Percentiles rank a stretch among this genome's conserved stretches.
Evolutionary conservation across 2,329 filamentous ascomycete species (phyloP).

Genomic region (Pseudogymnoascus sp.): DNA sequence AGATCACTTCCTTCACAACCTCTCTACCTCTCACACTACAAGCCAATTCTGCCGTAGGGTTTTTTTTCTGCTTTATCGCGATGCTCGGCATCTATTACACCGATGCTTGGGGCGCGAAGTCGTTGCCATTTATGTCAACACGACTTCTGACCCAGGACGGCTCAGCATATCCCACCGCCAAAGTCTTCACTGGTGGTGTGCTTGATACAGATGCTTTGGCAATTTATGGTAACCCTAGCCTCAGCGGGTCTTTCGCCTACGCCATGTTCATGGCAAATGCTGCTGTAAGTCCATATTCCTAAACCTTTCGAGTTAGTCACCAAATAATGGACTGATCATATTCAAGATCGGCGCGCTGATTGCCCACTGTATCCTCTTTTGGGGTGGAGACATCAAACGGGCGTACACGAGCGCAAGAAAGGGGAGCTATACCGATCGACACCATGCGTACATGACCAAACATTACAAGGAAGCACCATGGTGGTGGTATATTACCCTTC

Average conservation of each 20-base stretch:
- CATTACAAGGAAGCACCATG: constrained; percentile 38
- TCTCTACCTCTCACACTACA: constrained; percentile 47
- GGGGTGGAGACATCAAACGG: constrained; percentile 43
- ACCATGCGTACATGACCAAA: constrained; percentile 40
- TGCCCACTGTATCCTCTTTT: constrained; percentile 46
- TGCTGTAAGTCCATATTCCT: constrained; percentile 35
- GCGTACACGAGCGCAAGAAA: constrained; percentile 41
- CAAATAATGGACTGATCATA: constrained; percentile 7
- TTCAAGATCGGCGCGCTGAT: constrained; percentile 48
- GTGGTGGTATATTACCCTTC: constrained; percentile 36
- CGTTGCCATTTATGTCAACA: constrained; percentile 38
- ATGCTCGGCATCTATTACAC: constrained; percentile 42
- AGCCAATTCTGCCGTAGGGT: constrained; percentile 39
- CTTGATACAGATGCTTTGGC: constrained; percentile 37
- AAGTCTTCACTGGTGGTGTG: constrained; percentile 34
- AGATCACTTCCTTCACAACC: constrained; percentile 48
- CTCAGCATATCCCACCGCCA: constrained; percentile 35
- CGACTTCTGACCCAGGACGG: constrained; percentile 33
- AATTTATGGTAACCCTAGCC: constrained; percentile 38
- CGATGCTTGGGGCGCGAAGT: constrained; percentile 35
- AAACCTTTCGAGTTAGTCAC: fast-evolving
- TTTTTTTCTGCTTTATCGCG: constrained; percentile 40
- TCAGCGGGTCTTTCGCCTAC: constrained; percentile 45
- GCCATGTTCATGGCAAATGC: constrained; percentile 51
- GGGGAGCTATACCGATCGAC: constrained; percentile 41